A percentile compares a stretch with the other conserved stretches of the same genome.
These are phyloP conservation scores for Apiotrichum veenhuisii DNA, from an alignment of 1,284 basidiomycete genomes.

Conservation along the genomic window DNA sequence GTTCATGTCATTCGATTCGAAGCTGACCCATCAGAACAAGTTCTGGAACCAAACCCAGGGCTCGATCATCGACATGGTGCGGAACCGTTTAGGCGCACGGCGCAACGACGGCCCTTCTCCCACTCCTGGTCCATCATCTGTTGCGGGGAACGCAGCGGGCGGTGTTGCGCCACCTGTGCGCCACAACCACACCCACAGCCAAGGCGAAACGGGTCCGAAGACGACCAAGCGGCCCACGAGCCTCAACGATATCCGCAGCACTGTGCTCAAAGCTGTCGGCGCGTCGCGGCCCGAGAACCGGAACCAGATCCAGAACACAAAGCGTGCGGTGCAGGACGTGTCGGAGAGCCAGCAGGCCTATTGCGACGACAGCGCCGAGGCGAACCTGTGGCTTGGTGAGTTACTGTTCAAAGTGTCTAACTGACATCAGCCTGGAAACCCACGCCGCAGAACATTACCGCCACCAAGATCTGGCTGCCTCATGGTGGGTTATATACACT, in stretches of 20 bases:
- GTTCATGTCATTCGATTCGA: too few relatives aligned
- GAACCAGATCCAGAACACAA: slow-evolving; percentile 56
- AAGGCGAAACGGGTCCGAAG: neutral
- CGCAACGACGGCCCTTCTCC: neutral
- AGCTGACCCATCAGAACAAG: neutral
- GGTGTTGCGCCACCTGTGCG: neutral
- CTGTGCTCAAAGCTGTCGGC: slow-evolving; percentile 65
- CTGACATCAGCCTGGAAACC: slow-evolving; percentile 13
- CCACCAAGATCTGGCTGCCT: slow-evolving; percentile 61
- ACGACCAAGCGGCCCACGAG: slow-evolving; percentile 26
- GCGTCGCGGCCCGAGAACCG: slow-evolving; percentile 64
- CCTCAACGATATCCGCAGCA: slow-evolving; percentile 32
- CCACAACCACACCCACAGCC: neutral
- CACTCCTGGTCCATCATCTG: neutral
- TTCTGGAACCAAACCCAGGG: neutral
- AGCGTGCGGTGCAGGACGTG: slow-evolving; percentile 65
- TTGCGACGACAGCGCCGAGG: slow-evolving; percentile 72
- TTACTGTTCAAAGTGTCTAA: neutral
- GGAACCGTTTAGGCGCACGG: neutral
- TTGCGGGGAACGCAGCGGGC: neutral
- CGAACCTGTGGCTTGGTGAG: slow-evolving; percentile 57
- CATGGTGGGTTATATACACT: slow-evolving; percentile 54
- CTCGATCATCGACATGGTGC: slow-evolving; percentile 5
- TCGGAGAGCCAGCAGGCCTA: slow-evolving; percentile 74
- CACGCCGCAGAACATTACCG: slow-evolving; percentile 4